phyloP scores from a whole-genome alignment of 2,329 filamentous ascomycete genomes.

The Plectosphaerella cucumerina region DNA sequence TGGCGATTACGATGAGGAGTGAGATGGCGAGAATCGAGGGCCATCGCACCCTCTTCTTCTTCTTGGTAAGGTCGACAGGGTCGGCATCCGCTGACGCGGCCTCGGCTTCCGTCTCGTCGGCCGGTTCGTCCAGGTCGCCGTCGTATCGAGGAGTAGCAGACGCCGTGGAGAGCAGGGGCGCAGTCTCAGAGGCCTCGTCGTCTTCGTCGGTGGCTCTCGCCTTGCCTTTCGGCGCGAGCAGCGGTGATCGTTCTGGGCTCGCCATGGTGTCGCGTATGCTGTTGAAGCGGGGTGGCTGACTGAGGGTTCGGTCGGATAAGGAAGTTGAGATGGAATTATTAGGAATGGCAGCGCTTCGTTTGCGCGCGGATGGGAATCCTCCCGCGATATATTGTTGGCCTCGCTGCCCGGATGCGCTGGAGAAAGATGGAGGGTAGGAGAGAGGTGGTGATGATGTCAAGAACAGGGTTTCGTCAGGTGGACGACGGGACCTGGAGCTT shows the following conservation, averaged over 20 bases:
- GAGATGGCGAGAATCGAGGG: conserved; percentile 72
- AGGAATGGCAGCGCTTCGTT: neutral
- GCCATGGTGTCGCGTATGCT: conserved; percentile 29
- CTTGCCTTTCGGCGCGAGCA: conserved; percentile 32
- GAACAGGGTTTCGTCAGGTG: conserved; percentile 10
- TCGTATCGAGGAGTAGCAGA: conserved; percentile 33
- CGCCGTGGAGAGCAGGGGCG: conserved; percentile 44
- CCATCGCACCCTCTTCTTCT: conserved; percentile 54
- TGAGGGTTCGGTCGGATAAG: no score
- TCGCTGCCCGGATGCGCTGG: no score
- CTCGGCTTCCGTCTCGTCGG: conserved; percentile 12
- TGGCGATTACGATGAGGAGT: conserved; percentile 56
- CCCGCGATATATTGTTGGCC: neutral
- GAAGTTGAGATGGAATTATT: neutral
- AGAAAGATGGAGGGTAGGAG: neutral
- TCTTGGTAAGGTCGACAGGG: conserved; percentile 11
- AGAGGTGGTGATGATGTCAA: conserved; percentile 14
- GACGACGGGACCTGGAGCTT: neutral
- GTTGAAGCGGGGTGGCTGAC: neutral
- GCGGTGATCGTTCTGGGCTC: conserved; percentile 38
- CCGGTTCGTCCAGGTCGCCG: conserved; percentile 26
- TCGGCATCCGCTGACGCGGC: conserved; percentile 12
- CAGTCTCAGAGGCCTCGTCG: conserved; percentile 35
- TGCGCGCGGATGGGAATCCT: neutral
- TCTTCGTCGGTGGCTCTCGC: conserved; percentile 19